Percentiles rank a stretch among this genome's conserved stretches.
These are phyloP conservation scores for Aspergillus conjunctus DNA, from an alignment of 495 filamentous ascomycete genomes.

Conservation along the genomic window DNA sequence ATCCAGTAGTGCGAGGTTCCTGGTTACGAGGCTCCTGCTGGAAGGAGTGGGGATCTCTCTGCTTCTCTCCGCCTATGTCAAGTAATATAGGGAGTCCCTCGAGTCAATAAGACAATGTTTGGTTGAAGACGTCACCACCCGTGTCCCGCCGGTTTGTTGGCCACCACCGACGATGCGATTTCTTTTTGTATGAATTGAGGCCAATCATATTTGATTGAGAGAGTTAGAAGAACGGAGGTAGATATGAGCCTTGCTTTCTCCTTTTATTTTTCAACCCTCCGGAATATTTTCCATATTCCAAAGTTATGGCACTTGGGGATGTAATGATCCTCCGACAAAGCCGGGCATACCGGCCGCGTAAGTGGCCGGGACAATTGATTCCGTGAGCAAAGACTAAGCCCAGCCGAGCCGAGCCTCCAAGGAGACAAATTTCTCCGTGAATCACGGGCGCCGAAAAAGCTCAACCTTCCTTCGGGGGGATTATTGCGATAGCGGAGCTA, in stretches of 20 bases:
- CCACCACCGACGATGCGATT: background rate
- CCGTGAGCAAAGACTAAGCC: conserved; percentile 17
- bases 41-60: background rate
- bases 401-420: conserved; percentile 24
- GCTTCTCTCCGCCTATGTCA: background rate
- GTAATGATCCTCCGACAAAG: background rate
- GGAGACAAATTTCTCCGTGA: conserved; percentile 36
- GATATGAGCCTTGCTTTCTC: background rate
- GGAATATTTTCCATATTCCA: background rate
- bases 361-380: conserved; percentile 21
- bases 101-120: conserved; percentile 1
- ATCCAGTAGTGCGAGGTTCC: too few relatives aligned
- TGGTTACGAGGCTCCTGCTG: too few relatives aligned
- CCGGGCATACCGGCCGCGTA: background rate
- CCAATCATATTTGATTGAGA: background rate
- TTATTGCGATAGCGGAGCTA: background rate
- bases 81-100: background rate
- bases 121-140: conserved; percentile 36
- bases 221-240: background rate
- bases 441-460: conserved; percentile 27
- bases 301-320: too few relatives aligned
- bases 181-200: background rate
- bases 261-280: background rate
- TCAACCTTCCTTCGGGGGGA: background rate
- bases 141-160: background rate